These are phyloP conservation scores for Candida xyloterini DNA, from an alignment of 805 yeast genomes.

Conservation along the genomic window DNA sequence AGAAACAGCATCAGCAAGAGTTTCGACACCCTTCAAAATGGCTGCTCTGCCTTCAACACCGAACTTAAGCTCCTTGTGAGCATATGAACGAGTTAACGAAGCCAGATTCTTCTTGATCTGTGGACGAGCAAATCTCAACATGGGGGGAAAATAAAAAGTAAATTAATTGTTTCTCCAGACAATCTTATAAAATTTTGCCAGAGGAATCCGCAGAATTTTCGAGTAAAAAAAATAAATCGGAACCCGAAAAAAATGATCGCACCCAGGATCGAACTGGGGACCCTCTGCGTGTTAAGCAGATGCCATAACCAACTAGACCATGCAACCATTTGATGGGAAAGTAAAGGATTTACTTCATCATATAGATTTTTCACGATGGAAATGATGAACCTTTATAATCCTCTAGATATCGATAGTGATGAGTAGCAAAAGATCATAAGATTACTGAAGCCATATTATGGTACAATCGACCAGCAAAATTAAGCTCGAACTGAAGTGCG, in stretches of 20 bases:
- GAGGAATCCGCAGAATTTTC: constrained; percentile 8
- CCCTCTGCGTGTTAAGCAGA: constrained; percentile 99
- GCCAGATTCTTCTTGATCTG: constrained; percentile 39
- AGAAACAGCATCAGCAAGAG: constrained; percentile 92
- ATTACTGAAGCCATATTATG: too few relatives aligned
- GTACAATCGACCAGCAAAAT: too few relatives aligned
- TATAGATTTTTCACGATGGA: too few relatives aligned
- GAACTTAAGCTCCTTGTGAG: constrained; percentile 92
- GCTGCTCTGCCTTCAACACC: constrained; percentile 98
- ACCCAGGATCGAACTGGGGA: constrained; percentile 99
- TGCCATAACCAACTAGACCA: constrained; percentile 99
- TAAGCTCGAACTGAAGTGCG: too few relatives aligned
- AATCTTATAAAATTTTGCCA: constrained; percentile 5
- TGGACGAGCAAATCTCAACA: constrained; percentile 51
- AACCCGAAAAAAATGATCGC: constrained; percentile 61
- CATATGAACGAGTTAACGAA: constrained; percentile 45
- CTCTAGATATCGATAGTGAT: too few relatives aligned
- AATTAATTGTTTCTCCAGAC: constrained; percentile 7
- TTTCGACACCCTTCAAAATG: constrained; percentile 87
- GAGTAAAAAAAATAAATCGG: constrained; percentile 9
- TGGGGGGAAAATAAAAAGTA: constrained; percentile 16
- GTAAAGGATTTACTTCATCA: not conserved
- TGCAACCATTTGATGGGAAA: constrained; percentile 55
- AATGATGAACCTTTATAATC: too few relatives aligned
- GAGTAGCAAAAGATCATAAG: too few relatives aligned